These are phyloP conservation scores for Nicotiana sylvestris DNA, from an alignment of 257 asterid genomes.

Conservation along the genomic window DNA sequence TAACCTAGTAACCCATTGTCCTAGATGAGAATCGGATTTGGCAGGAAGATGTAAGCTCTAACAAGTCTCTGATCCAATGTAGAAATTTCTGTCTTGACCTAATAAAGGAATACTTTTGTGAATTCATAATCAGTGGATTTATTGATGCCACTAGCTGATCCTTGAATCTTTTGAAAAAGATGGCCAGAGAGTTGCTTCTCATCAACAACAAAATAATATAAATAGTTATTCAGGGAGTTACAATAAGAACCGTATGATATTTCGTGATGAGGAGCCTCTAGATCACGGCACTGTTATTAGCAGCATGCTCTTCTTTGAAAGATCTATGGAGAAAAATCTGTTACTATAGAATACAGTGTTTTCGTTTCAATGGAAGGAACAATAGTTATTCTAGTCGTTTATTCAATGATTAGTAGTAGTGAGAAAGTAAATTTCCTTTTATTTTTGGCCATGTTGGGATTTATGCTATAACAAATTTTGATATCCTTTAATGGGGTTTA, in stretches of 20 bases:
- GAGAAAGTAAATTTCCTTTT: background rate
- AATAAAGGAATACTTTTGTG: background rate
- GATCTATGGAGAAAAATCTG: background rate
- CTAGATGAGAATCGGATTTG: background rate
- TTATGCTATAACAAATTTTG: too few species aligned
- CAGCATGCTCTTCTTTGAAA: background rate
- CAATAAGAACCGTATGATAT: background rate
- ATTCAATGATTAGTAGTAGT: background rate
- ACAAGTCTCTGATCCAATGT: background rate
- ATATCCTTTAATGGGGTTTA: too few species aligned
- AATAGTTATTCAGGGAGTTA: background rate
- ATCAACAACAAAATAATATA: background rate
- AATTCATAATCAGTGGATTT: background rate
- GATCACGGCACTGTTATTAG: background rate
- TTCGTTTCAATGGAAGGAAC: background rate
- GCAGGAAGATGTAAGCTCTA: background rate
- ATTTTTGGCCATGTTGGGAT: background rate
- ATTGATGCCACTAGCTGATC: background rate
- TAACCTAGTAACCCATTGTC: background rate
- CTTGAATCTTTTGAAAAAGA: constrained; percentile 11
- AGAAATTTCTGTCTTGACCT: background rate
- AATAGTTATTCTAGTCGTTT: background rate
- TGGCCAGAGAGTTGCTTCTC: background rate
- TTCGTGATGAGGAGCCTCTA: background rate
- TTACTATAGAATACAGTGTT: background rate